Percentiles rank a stretch among this genome's conserved stretches.
phyloP scores from a whole-genome alignment of 768 basidiomycete genomes.

The Kwoniella mangroviensis region DNA sequence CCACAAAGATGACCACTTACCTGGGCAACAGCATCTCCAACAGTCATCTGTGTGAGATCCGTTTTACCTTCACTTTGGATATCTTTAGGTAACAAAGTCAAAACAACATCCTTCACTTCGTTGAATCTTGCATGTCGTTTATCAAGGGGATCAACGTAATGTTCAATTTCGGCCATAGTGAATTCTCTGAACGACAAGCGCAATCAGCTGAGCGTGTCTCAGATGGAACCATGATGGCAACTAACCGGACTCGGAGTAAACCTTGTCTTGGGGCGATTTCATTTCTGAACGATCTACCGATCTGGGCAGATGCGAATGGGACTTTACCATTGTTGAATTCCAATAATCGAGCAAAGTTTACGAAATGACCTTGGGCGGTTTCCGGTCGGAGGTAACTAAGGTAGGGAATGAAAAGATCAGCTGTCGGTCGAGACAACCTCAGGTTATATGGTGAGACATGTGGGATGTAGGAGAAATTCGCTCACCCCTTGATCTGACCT shows the following conservation, averaged over 20 bases:
- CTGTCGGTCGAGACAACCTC: neutral
- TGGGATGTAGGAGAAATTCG: neutral
- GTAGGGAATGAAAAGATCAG: neutral
- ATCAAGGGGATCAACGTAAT: slow-evolving; percentile 93
- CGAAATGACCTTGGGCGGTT: slow-evolving; percentile 97
- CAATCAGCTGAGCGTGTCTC: neutral
- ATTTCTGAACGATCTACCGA: slow-evolving; percentile 94
- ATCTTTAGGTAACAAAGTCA: slow-evolving; percentile 78
- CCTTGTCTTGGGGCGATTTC: slow-evolving; percentile 98
- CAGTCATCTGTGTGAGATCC: slow-evolving; percentile 67
- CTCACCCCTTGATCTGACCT: slow-evolving; percentile 91
- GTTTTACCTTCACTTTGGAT: slow-evolving; percentile 79
- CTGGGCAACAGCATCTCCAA: slow-evolving; percentile 85
- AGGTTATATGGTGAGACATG: neutral
- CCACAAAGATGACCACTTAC: slow-evolving; percentile 36
- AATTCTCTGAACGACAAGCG: slow-evolving; percentile 67
- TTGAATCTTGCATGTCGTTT: slow-evolving; percentile 84
- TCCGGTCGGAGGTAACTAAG: slow-evolving; percentile 90
- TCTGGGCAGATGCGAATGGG: slow-evolving; percentile 96
- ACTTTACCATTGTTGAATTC: slow-evolving; percentile 97
- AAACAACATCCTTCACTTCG: slow-evolving; percentile 74
- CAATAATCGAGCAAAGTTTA: slow-evolving; percentile 94
- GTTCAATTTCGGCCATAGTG: slow-evolving; percentile 99
- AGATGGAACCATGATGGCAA: neutral
- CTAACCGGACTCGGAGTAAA: slow-evolving; percentile 82